These are phyloP conservation scores for Apiospora koreana DNA, from an alignment of 2,329 filamentous ascomycete species.

Conservation along the genomic window DNA sequence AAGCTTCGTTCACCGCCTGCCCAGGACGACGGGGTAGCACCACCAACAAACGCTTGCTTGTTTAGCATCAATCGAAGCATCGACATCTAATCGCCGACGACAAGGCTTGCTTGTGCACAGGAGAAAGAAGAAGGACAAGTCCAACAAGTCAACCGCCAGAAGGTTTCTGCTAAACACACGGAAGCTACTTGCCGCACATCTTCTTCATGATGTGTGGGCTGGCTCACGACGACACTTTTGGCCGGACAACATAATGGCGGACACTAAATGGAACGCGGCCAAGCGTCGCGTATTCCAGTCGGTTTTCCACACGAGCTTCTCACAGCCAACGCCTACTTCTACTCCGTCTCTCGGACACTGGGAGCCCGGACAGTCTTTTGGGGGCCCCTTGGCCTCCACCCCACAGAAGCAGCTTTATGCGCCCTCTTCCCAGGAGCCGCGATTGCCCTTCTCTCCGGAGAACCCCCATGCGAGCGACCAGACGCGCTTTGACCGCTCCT, in stretches of 20 bases:
- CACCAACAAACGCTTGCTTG: not conserved
- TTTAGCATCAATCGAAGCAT: not conserved
- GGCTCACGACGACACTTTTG: not conserved
- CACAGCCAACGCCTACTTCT: constrained; percentile 48
- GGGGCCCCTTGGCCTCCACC: constrained; percentile 35
- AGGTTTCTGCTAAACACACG: not conserved
- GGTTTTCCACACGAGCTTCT: constrained; percentile 55
- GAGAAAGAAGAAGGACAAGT: not conserved
- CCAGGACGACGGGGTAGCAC: not conserved
- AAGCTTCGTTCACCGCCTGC: not conserved
- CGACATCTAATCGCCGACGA: constrained; percentile 2
- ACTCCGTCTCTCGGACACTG: constrained; percentile 40
- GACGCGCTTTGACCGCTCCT: constrained; percentile 60
- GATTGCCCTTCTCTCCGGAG: constrained; percentile 23
- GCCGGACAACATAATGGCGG: constrained; percentile 29
- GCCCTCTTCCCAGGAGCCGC: constrained; percentile 22
- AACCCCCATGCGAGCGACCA: constrained; percentile 47
- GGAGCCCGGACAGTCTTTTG: constrained; percentile 48
- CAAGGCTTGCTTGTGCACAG: not conserved
- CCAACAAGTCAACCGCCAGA: not conserved
- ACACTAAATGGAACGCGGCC: constrained; percentile 47
- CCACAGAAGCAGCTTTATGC: constrained; percentile 24
- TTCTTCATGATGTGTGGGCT: constrained; percentile 5
- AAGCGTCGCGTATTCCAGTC: constrained; percentile 55
- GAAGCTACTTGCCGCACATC: not conserved